phyloP scores from a whole-genome alignment of 495 filamentous ascomycete species.

The Pseudomonodictys pantanalensis region DNA sequence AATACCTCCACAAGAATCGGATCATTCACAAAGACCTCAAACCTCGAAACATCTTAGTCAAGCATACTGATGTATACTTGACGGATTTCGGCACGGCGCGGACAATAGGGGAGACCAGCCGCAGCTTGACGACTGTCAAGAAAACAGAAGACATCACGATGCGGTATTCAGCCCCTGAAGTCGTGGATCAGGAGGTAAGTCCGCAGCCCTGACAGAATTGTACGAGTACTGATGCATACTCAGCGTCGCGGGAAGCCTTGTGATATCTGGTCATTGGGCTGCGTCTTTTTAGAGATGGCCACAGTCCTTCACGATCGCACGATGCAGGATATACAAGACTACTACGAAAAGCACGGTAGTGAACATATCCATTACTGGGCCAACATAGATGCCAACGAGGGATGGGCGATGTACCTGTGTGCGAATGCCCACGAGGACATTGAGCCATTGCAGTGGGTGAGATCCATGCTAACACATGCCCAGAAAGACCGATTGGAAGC shows the following conservation, averaged over 20 bases:
- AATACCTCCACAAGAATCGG: conserved; percentile 42
- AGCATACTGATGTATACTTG: conserved; percentile 39
- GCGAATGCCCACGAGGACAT: not conserved
- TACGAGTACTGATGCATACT: not conserved
- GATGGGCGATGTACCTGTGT: not conserved
- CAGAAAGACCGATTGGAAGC: conserved; percentile 3
- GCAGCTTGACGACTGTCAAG: not conserved
- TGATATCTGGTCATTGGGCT: conserved; percentile 51
- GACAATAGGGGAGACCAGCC: conserved; percentile 9
- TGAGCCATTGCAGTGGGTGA: conserved; percentile 4
- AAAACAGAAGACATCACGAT: conserved; percentile 20
- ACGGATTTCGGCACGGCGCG: conserved; percentile 49
- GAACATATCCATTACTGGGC: not conserved
- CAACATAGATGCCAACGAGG: conserved; percentile 8
- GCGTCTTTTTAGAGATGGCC: conserved; percentile 48
- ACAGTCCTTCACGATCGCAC: conserved; percentile 38
- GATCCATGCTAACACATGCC: not conserved
- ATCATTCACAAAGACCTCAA: conserved; percentile 51
- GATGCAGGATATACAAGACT: conserved; percentile 6
- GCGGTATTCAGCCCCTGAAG: conserved; percentile 50
- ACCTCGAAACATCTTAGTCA: conserved; percentile 48
- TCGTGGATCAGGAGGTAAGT: conserved; percentile 32
- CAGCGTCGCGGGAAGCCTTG: conserved; percentile 39
- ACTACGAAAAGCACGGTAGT: not conserved
- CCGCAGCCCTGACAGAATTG: not conserved